Conservation (phyloP, 345 rosid species). For the Erucastrum elatum region DNA sequence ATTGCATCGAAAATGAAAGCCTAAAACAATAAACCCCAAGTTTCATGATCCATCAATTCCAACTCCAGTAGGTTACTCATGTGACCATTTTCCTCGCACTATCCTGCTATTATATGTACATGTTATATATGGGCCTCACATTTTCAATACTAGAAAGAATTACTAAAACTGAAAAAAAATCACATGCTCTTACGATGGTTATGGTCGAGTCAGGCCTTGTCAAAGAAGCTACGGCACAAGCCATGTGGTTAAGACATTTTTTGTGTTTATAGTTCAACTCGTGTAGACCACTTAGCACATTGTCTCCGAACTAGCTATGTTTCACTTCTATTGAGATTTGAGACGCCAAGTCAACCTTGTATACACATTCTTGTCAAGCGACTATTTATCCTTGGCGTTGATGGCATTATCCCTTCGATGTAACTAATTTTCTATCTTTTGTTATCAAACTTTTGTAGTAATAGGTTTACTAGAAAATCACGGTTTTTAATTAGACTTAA, state of each 20-base stretch:
- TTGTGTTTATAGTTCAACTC: slow-evolving; percentile 73
- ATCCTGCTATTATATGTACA: background rate
- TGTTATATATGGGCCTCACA: background rate
- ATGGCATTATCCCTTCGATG: slow-evolving; percentile 80
- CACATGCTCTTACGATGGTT: slow-evolving; percentile 26
- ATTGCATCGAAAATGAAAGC: background rate
- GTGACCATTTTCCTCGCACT: background rate
- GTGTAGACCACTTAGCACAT: slow-evolving; percentile 78
- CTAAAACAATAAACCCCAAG: slow-evolving; percentile 12
- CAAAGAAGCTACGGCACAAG: slow-evolving; percentile 40
- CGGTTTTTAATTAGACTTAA: background rate
- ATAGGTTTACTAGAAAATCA: background rate
- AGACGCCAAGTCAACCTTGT: slow-evolving; percentile 74
- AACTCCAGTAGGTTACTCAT: slow-evolving; percentile 27
- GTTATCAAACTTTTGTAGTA: background rate
- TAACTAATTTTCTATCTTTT: slow-evolving; percentile 31
- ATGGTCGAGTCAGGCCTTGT: slow-evolving; percentile 35
- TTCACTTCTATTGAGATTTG: slow-evolving; percentile 77
- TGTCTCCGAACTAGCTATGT: slow-evolving; percentile 70
- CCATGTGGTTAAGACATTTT: slow-evolving; percentile 64
- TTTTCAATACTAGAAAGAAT: background rate
- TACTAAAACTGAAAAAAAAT: slow-evolving; percentile 1
- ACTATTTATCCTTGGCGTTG: slow-evolving; percentile 76
- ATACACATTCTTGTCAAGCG: slow-evolving; percentile 68
- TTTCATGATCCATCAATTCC: slow-evolving; percentile 29